phyloP scores from a whole-genome alignment of 805 yeast genomes.

The Hagleromyces aurorensis region DNA sequence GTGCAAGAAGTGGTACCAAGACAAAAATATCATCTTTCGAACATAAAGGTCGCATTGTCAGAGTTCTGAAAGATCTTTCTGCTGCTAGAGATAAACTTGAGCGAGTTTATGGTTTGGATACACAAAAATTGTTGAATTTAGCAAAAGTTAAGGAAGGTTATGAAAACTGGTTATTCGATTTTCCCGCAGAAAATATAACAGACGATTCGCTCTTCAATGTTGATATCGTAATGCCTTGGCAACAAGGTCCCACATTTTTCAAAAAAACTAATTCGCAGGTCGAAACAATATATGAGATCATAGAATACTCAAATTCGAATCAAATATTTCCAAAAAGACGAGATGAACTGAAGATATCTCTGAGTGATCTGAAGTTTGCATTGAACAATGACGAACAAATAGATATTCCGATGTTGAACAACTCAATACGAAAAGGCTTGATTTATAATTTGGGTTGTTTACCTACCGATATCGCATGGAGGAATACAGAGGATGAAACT shows the following conservation, averaged over 20 bases:
- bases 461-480: conserved; percentile 49
- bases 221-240: conserved; percentile 14
- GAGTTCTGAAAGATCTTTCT: conserved; percentile 29
- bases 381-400: conserved; percentile 15
- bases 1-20: conserved; percentile 3
- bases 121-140: conserved; percentile 35
- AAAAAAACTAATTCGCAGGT: conserved; percentile 3
- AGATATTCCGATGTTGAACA: conserved; percentile 24
- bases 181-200: conserved; percentile 31
- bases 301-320: conserved; percentile 20
- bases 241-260: conserved; percentile 4
- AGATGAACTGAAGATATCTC: conserved; percentile 11
- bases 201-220: conserved; percentile 18
- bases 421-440: conserved; percentile 32
- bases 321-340: conserved; percentile 21
- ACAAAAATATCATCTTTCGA: conserved; percentile 12
- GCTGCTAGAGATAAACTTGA: conserved; percentile 37
- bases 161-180: conserved; percentile 40
- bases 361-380: conserved; percentile 16
- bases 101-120: conserved; percentile 45
- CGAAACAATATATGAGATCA: conserved; percentile 8
- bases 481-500: conserved; percentile 26
- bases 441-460: conserved; percentile 44
- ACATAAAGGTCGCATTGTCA: conserved; percentile 17
- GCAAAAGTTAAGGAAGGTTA: conserved; percentile 42